Conservation (phyloP, 495 filamentous ascomycete genomes). For the Cercophora samala region DNA sequence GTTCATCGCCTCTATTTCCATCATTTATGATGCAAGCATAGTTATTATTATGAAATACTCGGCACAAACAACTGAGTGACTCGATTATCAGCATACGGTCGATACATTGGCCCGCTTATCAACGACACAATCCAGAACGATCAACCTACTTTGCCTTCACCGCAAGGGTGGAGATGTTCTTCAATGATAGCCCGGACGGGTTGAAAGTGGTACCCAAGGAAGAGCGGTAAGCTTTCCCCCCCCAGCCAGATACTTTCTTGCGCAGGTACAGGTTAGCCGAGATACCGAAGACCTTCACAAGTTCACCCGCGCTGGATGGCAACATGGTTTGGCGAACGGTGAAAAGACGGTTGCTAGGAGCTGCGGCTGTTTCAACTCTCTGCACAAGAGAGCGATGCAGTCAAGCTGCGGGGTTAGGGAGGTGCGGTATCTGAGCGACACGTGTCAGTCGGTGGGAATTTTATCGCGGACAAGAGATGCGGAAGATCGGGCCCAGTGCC, state of each 20-base stretch:
- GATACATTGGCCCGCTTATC: too few relatives aligned
- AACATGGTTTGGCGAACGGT: not conserved
- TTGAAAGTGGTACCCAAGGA: not conserved
- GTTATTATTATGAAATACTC: not conserved
- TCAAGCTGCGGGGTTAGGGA: slow-evolving; percentile 14
- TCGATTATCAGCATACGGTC: not conserved
- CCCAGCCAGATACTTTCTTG: not conserved
- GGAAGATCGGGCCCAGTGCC: not conserved
- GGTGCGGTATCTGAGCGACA: slow-evolving; percentile 9
- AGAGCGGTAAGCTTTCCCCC: not conserved
- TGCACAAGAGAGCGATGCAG: slow-evolving; percentile 11
- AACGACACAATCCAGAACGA: not conserved
- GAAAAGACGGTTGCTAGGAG: not conserved
- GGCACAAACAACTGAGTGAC: not conserved
- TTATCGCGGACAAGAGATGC: not conserved
- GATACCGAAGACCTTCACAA: not conserved
- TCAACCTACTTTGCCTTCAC: not conserved
- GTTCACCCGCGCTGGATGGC: not conserved
- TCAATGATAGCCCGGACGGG: not conserved
- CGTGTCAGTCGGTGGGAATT: slow-evolving; percentile 5
- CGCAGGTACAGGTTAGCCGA: not conserved
- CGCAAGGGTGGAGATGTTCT: not conserved
- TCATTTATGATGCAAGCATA: not conserved
- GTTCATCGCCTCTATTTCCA: not conserved
- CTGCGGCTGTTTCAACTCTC: slow-evolving; percentile 15